These are phyloP conservation scores for Solanum chacoense DNA, from an alignment of 305 asterid species.

Conservation along the genomic window DNA sequence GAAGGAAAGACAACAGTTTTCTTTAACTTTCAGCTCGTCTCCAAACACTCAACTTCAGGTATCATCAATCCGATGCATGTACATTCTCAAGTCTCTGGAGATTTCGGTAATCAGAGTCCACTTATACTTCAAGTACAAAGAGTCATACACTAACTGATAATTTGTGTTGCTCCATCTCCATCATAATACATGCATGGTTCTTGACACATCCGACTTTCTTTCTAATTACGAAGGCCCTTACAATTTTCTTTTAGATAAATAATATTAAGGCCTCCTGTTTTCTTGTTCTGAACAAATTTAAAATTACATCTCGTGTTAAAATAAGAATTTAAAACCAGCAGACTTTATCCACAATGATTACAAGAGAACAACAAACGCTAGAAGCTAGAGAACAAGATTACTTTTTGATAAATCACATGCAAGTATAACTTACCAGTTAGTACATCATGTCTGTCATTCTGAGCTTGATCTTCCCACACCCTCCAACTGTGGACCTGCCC, in stretches of 20 bases:
- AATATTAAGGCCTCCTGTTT: background rate
- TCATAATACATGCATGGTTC: background rate
- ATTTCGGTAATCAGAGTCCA: background rate
- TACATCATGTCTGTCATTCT: conserved; percentile 49
- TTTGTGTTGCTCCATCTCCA: background rate
- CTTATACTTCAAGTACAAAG: background rate
- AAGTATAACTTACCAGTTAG: conserved; percentile 41
- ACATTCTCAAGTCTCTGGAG: background rate
- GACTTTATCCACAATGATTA: background rate
- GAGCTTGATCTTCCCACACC: conserved; percentile 97
- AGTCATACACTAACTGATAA: background rate
- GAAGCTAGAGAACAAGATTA: background rate
- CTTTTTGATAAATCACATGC: background rate
- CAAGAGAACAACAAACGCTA: background rate
- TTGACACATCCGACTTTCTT: background rate
- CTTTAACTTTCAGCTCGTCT: background rate
- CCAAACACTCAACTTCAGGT: background rate
- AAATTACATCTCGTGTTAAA: background rate
- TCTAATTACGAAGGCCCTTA: background rate
- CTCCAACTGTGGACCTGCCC: conserved; percentile 93
- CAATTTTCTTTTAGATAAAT: background rate
- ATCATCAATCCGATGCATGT: background rate
- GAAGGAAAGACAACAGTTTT: background rate
- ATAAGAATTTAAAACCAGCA: background rate
- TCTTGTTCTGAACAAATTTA: background rate